Evolutionary conservation across 768 basidiomycete genomes (phyloP).

Genomic region (Candolleomyces efflorescens): DNA sequence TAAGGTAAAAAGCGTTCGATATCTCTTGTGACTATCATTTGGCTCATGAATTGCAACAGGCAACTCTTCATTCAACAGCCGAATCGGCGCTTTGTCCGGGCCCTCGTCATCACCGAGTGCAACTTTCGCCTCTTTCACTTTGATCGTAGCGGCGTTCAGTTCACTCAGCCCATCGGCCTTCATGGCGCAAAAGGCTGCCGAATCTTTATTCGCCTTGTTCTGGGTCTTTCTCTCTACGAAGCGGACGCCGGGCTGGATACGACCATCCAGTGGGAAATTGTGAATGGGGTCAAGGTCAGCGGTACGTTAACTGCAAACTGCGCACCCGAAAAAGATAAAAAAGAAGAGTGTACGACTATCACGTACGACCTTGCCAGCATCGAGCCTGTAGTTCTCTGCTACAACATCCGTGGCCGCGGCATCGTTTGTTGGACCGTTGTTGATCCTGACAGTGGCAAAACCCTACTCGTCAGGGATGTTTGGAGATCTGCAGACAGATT

Average conservation of each 20-base stretch:
- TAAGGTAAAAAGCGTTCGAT: too few species aligned
- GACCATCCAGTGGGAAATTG: not conserved
- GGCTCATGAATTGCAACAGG: not conserved
- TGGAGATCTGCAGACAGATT: not conserved
- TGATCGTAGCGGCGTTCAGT: not conserved
- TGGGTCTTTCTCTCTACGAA: not conserved
- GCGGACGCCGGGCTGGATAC: not conserved
- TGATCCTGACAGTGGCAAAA: not conserved
- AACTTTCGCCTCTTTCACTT: slow-evolving; percentile 1
- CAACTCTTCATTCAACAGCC: slow-evolving; percentile 2
- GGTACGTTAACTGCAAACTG: not conserved
- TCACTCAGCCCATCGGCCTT: not conserved
- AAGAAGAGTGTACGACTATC: not conserved
- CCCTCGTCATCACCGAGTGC: not conserved
- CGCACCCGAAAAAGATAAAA: not conserved
- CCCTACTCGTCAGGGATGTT: not conserved
- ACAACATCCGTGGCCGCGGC: not conserved
- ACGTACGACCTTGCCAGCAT: not conserved
- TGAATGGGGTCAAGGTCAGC: not conserved
- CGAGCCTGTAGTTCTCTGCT: not conserved
- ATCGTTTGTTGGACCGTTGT: not conserved
- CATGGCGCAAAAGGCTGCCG: not conserved
- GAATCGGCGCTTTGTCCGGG: not conserved
- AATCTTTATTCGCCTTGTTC: not conserved
- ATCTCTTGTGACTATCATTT: too few species aligned